Evolutionary conservation across 371 early-diverging fungal species (phyloP), one percentile per base, ranked within the genome.

Genomic region (Mucor sp.): DNA sequence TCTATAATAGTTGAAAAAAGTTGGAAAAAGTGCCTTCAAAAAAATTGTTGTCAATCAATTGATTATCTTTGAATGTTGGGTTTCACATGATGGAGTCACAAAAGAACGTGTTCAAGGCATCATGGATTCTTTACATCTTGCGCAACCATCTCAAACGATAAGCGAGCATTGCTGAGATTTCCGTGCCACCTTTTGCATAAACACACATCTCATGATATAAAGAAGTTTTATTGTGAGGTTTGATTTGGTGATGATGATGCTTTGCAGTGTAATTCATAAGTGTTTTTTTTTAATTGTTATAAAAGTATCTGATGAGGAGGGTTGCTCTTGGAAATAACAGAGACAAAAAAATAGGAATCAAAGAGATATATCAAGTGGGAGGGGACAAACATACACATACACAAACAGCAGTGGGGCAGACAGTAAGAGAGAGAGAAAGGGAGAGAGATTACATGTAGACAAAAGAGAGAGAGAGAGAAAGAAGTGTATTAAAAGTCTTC

Each of bases 401-500:
- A 27, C 23, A 53, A 14, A 53, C 23, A 53, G 14, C 23, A 53
- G 14, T 27, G 37, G 37, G 33, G 30, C 30, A 30, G 50, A 14
- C 5, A 23, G 23, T 8, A 23, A 50, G 1, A 50, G 12, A 50
- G 25, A 25, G 3, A 25, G 53, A 15, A 5, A 53, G 50, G 21
- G 23, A 23, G 25, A 30, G 35, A 11, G 53, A 33, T 25, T 19
- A 57, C 17, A 47, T 32, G 6, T 28, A 55, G 27, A 55, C 25
- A 55, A 32, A 28, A 30, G 17, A 56, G n/a, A 56, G 30, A 53
- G 35, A 37, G 32, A 19, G 5, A 41, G 37, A 41, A 5, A 41
- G 14, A 50, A 12, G 30, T 27, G 23, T 30, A 67, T 70, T 67
- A 76, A 62, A 74, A 74, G 56, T 79, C 77, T 67, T 79, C 76